Conservation (phyloP, 345 rosid species). For the Lumnitzera littorea region DNA sequence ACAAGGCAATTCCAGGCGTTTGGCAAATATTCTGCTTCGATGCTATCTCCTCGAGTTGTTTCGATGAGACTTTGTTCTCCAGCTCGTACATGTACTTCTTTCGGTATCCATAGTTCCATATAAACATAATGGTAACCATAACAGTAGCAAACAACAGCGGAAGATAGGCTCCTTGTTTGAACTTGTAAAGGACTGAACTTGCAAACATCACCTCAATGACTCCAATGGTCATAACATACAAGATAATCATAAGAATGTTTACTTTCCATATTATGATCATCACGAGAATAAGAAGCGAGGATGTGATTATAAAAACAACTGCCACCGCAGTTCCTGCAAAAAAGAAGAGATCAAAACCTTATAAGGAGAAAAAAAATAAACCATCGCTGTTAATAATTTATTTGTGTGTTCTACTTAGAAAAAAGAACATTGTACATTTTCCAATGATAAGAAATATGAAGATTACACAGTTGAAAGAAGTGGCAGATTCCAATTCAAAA, state of each 20-base stretch:
- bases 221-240: constrained; percentile 14
- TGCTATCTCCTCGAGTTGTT: constrained; percentile 1
- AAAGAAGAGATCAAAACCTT: too few species aligned
- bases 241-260: constrained; percentile 13
- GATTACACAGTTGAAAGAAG: background rate
- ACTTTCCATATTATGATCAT: constrained; percentile 40
- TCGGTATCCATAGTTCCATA: constrained; percentile 22
- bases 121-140: constrained; percentile 21
- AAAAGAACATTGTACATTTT: too few species aligned
- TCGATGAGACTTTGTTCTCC: constrained; percentile 7
- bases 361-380: too few species aligned
- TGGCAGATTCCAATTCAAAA: too few species aligned
- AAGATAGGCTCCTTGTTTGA: constrained; percentile 24
- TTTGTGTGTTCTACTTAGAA: too few species aligned
- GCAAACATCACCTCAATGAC: constrained; percentile 13
- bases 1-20: constrained; percentile 17
- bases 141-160: constrained; percentile 17
- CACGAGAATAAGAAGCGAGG: constrained; percentile 17
- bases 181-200: constrained; percentile 25
- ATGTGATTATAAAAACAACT: constrained; percentile 21
- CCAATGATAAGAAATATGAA: too few species aligned
- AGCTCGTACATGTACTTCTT: constrained; percentile 23
- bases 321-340: constrained; percentile 24
- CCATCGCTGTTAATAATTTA: too few species aligned
- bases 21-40: constrained; percentile 2